Base-by-base conservation (phyloP, 2,329 filamentous ascomycete genomes). In the Phialophora tarda region DNA sequence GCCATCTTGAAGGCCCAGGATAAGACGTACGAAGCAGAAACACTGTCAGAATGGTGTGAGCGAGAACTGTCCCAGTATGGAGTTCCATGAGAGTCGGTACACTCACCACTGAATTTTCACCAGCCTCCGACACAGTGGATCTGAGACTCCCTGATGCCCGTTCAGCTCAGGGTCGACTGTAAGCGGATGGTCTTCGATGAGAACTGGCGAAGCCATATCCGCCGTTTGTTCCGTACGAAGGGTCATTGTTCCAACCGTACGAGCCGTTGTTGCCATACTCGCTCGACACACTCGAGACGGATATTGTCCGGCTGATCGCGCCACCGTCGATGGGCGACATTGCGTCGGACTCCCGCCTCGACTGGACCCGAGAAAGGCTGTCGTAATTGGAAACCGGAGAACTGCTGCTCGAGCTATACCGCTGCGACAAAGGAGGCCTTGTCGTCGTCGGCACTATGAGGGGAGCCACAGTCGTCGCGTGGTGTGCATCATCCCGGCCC, bases 291-390 rank as follows among this genome's bases (percentile, higher is more conserved):
- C 66, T 68, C 7, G 66, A 63, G 6, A 50, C 55, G n/a, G 66
- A 68, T 34, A 59, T 61, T 21, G 66, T 63, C 7, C 66, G 66
- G 38, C 59, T 65, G 50, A 51, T 62, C 24, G 62, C 41, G 24
- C 59, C 59, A 26, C 51, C 59, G 26, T 59, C 57, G 23, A 51
- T 28, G 14, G 66, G 54, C n/a, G 53, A 58, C 58, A 63, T 65
- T 10, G 66, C 66, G 34, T 68, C 66, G 24, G 66, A 68, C 12
- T 63, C 57, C 26, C 66, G 66, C 21, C 66, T 60, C 10, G 66
- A 68, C 26, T 63, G 56, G 41, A 28, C 55, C 21, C 32, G 53
- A 38, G 56, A 58, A 34, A n/a, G 10, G 17, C 66, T 65, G 11
- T 63, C 62, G 21, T 62, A 62, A 23, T 54, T 59, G 24, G 64